Evolutionary conservation across 352 stramenopile species (phyloP).

Genomic region (Aphanomyces euteiches): DNA sequence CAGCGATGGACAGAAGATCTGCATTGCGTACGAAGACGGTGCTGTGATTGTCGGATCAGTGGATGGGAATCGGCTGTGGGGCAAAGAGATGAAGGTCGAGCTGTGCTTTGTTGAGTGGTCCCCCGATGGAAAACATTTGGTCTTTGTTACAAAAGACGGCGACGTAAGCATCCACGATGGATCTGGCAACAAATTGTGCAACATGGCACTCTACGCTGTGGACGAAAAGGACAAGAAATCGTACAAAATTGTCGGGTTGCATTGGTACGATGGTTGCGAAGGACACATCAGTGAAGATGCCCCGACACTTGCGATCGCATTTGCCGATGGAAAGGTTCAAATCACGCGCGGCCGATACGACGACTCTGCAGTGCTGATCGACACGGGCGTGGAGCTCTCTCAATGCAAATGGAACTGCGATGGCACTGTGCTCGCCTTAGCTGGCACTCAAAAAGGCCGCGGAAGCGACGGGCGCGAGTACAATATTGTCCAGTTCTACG

Average conservation of each 20-base stretch:
- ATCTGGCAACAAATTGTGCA: constrained; percentile 83
- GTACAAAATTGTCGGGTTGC: constrained; percentile 77
- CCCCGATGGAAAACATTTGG: constrained; percentile 81
- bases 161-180: constrained; percentile 84
- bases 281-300: constrained; percentile 85
- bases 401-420: constrained; percentile 90
- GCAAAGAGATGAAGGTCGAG: constrained; percentile 90
- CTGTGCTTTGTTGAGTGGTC: constrained; percentile 93
- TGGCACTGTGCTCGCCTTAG: constrained; percentile 86
- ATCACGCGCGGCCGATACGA: constrained; percentile 85
- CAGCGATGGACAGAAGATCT: constrained; percentile 92
- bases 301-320: constrained; percentile 88
- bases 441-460: constrained; percentile 55
- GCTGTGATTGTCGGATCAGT: constrained; percentile 93
- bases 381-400: constrained; percentile 83
- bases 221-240: constrained; percentile 39
- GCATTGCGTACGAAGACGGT: constrained; percentile 93
- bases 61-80: constrained; percentile 92
- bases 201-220: constrained; percentile 73
- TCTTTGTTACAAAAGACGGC: constrained; percentile 85
- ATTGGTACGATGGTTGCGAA: constrained; percentile 85
- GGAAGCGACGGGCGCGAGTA: constrained; percentile 50
- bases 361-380: constrained; percentile 83
- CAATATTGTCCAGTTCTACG: constrained; percentile 91
- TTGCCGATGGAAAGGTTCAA: constrained; percentile 89